Percentiles rank a stretch among this genome's conserved stretches.
These are phyloP conservation scores for Termitomyces eurrhizus DNA, from an alignment of 768 basidiomycete species.

Conservation along the genomic window DNA sequence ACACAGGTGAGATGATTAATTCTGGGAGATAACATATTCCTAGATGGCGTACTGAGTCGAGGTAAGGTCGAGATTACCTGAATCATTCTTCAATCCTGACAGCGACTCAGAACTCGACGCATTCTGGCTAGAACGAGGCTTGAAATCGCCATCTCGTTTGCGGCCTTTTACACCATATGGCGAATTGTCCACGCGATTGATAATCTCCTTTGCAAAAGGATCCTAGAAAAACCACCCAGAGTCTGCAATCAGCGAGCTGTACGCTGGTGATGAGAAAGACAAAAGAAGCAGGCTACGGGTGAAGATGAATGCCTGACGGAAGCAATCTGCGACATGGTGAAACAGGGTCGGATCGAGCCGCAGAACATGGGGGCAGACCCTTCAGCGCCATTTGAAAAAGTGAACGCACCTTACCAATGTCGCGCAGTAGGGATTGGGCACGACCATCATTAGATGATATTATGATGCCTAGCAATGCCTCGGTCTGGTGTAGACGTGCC, in stretches of 20 bases:
- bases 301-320: background rate
- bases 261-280: background rate
- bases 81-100: conserved; percentile 22
- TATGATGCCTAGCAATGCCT: conserved; percentile 82
- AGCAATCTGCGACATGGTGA: background rate
- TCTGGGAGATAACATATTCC: background rate
- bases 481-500: conserved; percentile 85
- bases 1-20: conserved; percentile 5
- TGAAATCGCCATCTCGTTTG: conserved; percentile 35
- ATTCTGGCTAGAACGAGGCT: conserved; percentile 18
- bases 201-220: conserved; percentile 73
- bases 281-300: background rate
- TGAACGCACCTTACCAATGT: conserved; percentile 46
- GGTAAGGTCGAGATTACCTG: conserved; percentile 37
- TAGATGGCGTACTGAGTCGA: conserved; percentile 56
- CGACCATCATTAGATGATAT: conserved; percentile 47
- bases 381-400: background rate
- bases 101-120: conserved; percentile 21
- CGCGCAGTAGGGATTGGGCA: conserved; percentile 42
- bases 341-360: conserved; percentile 10
- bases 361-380: background rate
- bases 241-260: conserved; percentile 4
- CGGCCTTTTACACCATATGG: conserved; percentile 76
- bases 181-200: conserved; percentile 76
- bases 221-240: conserved; percentile 43